Evolutionary conservation across 768 basidiomycete species (phyloP), one percentile per base, ranked within the genome.

Genomic region (Termitomyces sp.): DNA sequence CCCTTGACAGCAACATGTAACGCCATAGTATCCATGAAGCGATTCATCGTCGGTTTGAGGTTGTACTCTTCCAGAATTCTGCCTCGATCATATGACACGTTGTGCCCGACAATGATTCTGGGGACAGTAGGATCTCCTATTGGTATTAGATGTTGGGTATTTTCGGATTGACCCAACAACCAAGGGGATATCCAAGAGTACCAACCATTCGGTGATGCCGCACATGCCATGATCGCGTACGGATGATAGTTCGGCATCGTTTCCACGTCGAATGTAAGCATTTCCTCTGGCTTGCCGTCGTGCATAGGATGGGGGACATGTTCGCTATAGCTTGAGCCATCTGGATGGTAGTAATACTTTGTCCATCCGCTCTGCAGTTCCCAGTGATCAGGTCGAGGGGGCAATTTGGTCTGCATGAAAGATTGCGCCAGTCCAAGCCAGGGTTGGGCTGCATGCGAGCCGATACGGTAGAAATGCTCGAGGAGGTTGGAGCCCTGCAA

Each of bases 171-270:
- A 14, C 81, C 82, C 4, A 94, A 77, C 10, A 97, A 71, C 94
- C 94, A 96, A 0, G 97, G 97, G 0, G 91, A 94, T 59, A 97
- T 83, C 95, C 97, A 99, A 3, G 83, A 83, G 66, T 98, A 99
- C 96, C 97, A 98, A 1, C 85, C 87, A 49, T 84, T 84, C 23
- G 80, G 76, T 5, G 93, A 86, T 1, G 83, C 90, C 3, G 95
- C 95, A 58, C 86, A 87, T 1, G 97, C 95, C 77, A 98, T 87
- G 66, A 98, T 75, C 12, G 96, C 82, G 66, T 84, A 93, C 1
- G 86, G 85, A 49, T 89, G 82, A 66, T 91, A 83, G 28, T 83
- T 82, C 1, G 91, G 91, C 79, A 98, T 80, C 0, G 91, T 94
- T 72, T 99, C 95, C 54, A 98, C 91, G 68, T 99, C 97, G 64